phyloP scores from a whole-genome alignment of 2,329 filamentous ascomycete genomes.

The Penicillium verrucosum region DNA sequence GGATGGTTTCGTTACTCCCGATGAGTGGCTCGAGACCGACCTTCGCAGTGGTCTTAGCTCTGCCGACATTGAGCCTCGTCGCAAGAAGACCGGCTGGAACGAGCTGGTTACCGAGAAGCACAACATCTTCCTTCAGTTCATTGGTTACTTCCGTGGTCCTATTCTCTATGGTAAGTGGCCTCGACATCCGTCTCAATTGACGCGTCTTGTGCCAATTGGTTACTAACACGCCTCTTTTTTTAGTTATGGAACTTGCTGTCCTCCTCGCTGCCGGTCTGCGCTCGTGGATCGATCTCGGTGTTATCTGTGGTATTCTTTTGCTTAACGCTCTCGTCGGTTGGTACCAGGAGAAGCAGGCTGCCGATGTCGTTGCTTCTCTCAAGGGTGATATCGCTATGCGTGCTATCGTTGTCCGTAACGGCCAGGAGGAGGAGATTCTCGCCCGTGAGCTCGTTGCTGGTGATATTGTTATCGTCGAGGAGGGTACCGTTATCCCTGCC shows the following conservation, averaged over 20 bases:
- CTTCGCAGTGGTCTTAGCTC: constrained; percentile 61
- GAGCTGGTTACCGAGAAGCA: constrained; percentile 71
- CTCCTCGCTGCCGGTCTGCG: constrained; percentile 69
- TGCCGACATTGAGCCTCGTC: constrained; percentile 60
- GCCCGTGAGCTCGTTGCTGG: constrained; percentile 70
- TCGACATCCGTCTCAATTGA: neutral
- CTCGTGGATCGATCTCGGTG: constrained; percentile 66
- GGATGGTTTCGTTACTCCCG: constrained; percentile 51
- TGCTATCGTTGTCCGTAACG: constrained; percentile 65
- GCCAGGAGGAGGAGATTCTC: constrained; percentile 65
- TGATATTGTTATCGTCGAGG: constrained; percentile 71
- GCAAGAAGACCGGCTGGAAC: constrained; percentile 67
- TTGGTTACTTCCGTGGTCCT: constrained; percentile 72
- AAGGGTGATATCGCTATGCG: constrained; percentile 79
- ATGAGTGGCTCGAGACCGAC: constrained; percentile 68
- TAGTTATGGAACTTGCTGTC: constrained; percentile 71
- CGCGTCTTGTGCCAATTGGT: neutral
- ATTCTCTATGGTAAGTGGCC: constrained; percentile 7
- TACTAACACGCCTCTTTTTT: constrained; percentile 6
- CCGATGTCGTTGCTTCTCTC: constrained; percentile 69
- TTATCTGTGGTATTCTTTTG: constrained; percentile 71
- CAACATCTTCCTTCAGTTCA: constrained; percentile 71
- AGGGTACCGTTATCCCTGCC: constrained; percentile 67
- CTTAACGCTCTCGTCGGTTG: constrained; percentile 75
- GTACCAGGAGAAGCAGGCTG: constrained; percentile 79